Conservation (phyloP, 2,329 filamentous ascomycete genomes). For the Sporothrix protearum region DNA sequence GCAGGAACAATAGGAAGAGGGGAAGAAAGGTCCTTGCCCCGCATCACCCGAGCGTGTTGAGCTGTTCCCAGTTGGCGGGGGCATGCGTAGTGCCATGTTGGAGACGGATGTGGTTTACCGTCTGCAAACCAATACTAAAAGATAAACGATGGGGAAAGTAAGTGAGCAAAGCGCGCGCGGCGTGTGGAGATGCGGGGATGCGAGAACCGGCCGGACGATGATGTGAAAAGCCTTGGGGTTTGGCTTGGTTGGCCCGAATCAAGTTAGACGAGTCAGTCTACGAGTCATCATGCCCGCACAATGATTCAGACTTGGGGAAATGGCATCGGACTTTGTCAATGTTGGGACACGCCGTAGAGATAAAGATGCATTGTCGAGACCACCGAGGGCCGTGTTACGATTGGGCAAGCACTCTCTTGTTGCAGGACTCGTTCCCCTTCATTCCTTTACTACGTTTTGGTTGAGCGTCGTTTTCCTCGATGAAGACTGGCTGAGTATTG, state of each 20-base stretch:
- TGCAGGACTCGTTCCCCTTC: too few species aligned
- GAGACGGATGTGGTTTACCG: constrained; percentile 10
- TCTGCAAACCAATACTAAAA: too few species aligned
- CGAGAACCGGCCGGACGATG: not conserved
- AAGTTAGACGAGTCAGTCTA: constrained; percentile 5
- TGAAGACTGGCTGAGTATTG: too few species aligned
- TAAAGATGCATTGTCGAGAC: too few species aligned
- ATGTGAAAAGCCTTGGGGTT: not conserved
- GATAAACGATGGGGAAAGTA: not conserved
- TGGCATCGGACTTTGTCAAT: not conserved
- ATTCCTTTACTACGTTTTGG: too few species aligned
- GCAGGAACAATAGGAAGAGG: not conserved
- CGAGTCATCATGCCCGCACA: not conserved
- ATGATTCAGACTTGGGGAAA: not conserved
- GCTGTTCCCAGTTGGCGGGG: not conserved
- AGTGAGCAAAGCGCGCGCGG: not conserved
- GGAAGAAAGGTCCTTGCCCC: not conserved
- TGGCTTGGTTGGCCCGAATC: not conserved
- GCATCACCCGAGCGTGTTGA: not conserved
- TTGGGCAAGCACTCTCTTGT: not conserved
- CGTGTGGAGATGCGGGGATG: constrained; percentile 4
- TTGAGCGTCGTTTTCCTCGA: too few species aligned
- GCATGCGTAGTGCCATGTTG: not conserved
- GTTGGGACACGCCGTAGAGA: not conserved
- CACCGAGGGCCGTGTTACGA: too few species aligned